Evolutionary conservation across 192 early-diverging fungal genomes (phyloP), one percentile per base, ranked within the genome.

Genomic region (Umbelopsis isabellina): DNA sequence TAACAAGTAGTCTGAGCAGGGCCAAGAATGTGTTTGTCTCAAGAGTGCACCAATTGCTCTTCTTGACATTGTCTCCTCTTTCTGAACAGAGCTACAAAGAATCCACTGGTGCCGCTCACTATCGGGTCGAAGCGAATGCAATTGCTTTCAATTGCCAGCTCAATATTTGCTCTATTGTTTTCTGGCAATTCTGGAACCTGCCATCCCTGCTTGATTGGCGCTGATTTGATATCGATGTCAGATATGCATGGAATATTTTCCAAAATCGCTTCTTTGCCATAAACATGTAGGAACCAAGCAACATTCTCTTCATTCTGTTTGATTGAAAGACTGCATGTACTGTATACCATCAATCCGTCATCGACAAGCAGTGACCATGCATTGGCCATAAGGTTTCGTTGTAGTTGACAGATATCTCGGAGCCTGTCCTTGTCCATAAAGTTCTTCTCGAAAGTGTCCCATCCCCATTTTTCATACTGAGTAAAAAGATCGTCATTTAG

Each of bases 251-350:
- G 88, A 35, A 94, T 73, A 0, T 68, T 50, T 50, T 92, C 91
- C 49, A 94, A 49, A 1, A 64, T 37, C 2, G 88, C 90, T 20
- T 82, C 72, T 27, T 64, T 49, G 8, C 30, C 15, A 49, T 83
- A 48, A 2, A 61, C n/a, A 27, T 47, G 49, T 30, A 99, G 75
- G 66, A 99, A 95, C 86, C 92, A 91, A 13, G 74, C 84, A 2
- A 99, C 77, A 27, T 96, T 86, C 33, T 87, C 88, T 72, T 98
- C 97, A 74, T 98, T 97, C 72, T 98, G 97, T 21, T 79, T 77
- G 11, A 80, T 68, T 0, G 93, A 86, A 15, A 94, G 76, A 16
- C 88, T 91, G 74, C 93, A 95, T 0, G 92, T 94, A 71, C 91
- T 93, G 79, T 99, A 99, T 4, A 97, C 93, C 64, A 97, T 76